Conservation (phyloP, 2,329 filamentous ascomycete genomes). For the Fusarium sp. region DNA sequence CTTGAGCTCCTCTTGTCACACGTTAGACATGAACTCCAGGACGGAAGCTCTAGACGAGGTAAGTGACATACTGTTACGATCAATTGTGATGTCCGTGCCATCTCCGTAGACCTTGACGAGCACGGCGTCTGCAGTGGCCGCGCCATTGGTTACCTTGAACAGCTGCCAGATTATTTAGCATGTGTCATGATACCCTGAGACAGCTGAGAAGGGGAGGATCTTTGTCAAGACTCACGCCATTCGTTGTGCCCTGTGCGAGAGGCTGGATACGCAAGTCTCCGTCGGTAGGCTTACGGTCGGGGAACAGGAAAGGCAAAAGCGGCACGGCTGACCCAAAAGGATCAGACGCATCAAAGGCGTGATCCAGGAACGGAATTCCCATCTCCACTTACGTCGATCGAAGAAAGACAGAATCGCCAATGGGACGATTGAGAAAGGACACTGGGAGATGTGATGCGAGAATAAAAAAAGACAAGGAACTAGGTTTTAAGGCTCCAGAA, state of each 20-base stretch:
- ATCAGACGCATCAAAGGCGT: constrained; percentile 32
- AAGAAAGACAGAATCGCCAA: neutral
- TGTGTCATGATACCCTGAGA: neutral
- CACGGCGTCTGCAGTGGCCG: constrained; percentile 11
- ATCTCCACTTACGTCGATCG: constrained; percentile 14
- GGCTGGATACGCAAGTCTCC: constrained; percentile 17
- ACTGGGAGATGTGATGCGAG: too few species aligned
- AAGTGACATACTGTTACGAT: constrained; percentile 37
- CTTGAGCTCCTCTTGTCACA: constrained; percentile 40
- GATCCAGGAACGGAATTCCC: constrained; percentile 33
- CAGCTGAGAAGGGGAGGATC: neutral
- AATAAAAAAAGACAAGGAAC: neutral
- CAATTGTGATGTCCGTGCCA: constrained; percentile 43
- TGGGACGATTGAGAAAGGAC: neutral
- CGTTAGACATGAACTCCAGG: constrained; percentile 26
- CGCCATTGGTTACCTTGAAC: constrained; percentile 31
- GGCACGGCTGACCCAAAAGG: constrained; percentile 23
- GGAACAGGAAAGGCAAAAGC: constrained; percentile 33
- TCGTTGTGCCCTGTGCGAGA: constrained; percentile 41
- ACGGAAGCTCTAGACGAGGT: constrained; percentile 11
- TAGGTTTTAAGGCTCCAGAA: neutral
- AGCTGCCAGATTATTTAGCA: constrained; percentile 30
- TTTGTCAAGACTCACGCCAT: constrained; percentile 26
- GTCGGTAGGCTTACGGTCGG: neutral
- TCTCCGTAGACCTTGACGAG: constrained; percentile 44